Conservation (phyloP, 78 protist species). For the Emiliania huxleyi region DNA sequence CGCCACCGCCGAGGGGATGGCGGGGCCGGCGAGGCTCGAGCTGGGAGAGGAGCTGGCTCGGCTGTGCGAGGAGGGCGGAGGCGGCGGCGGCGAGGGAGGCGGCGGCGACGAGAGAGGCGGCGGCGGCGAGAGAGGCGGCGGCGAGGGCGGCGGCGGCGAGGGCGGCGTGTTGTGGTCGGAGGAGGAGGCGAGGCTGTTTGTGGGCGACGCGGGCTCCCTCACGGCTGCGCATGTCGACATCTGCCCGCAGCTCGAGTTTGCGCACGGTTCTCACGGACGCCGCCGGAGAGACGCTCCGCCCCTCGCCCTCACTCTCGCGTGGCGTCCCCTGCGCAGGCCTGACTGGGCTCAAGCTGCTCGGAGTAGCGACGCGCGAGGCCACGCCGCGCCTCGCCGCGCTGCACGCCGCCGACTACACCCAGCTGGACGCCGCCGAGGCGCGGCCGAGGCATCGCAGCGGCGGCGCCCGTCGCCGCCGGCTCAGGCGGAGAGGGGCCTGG, state of each 20-base stretch:
- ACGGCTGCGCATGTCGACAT: neutral
- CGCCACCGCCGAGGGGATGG: neutral
- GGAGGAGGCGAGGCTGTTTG: neutral
- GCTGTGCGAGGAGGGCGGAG: no score
- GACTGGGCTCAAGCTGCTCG: neutral
- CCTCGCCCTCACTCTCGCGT: no score
- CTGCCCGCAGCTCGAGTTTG: neutral
- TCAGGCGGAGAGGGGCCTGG: neutral
- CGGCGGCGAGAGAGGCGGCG: no score
- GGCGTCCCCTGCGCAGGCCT: no score
- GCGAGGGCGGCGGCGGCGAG: neutral
- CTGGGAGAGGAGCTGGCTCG: neutral
- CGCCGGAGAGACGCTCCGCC: no score
- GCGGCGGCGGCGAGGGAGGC: no score
- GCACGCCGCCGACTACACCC: neutral
- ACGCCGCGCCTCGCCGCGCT: neutral
- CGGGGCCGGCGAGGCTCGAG: neutral
- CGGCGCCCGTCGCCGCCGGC: no score
- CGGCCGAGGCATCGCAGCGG: no score
- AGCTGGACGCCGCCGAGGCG: no score
- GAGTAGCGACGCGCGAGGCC: neutral
- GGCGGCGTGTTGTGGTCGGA: neutral
- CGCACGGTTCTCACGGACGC: no score
- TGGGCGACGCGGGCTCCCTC: neutral
- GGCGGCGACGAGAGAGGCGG: no score